phyloP scores from a whole-genome alignment of 192 early-diverging fungal genomes.

The Coemansia sp. region DNA sequence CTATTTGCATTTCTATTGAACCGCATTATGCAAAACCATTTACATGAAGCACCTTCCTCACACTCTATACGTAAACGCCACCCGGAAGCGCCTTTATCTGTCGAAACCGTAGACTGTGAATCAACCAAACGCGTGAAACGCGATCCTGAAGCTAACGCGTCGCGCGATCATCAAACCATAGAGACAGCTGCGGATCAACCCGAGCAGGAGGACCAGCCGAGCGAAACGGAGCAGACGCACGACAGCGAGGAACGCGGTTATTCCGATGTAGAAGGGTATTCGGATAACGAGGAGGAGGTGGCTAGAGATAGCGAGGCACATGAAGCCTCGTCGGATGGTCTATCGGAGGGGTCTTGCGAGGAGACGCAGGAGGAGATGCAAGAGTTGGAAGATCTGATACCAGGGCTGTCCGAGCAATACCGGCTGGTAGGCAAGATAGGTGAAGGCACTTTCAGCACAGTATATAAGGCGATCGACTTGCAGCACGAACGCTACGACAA shows the following conservation, averaged over 20 bases:
- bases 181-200: not conserved
- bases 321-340: conserved; percentile 14
- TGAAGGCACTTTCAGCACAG: conserved; percentile 88
- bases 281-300: conserved; percentile 1
- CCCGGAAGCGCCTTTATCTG: too few species aligned
- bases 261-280: not conserved
- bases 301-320: conserved; percentile 13
- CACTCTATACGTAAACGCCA: too few species aligned
- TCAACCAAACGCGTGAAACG: too few species aligned
- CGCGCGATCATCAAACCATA: too few species aligned
- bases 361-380: conserved; percentile 58
- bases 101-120: too few species aligned
- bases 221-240: not conserved
- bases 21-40: not conserved
- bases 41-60: too few species aligned
- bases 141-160: too few species aligned
- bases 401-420: conserved; percentile 59
- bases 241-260: not conserved
- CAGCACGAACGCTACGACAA: conserved; percentile 73
- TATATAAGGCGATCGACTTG: conserved; percentile 86
- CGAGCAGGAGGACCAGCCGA: not conserved
- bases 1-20: not conserved
- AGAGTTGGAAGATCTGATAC: conserved; percentile 60
- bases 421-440: conserved; percentile 76
- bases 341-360: conserved; percentile 16